These are phyloP conservation scores for Chalara sp. DNA, from an alignment of 2,329 filamentous ascomycete genomes.

Conservation along the genomic window DNA sequence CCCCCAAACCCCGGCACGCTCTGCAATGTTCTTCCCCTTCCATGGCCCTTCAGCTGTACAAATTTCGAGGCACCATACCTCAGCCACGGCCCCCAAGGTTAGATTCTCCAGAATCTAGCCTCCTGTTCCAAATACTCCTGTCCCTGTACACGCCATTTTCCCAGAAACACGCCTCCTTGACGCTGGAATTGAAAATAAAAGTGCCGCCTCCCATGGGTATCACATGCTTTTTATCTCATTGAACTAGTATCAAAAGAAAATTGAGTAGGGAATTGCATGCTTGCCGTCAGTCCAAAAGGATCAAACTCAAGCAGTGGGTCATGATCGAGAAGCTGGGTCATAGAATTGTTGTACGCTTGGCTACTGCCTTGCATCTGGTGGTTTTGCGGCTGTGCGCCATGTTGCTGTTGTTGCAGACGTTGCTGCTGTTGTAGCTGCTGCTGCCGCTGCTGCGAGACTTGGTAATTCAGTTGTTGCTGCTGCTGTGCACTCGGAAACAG, in stretches of 20 bases:
- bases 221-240: constrained; percentile 25
- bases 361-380: constrained; percentile 32
- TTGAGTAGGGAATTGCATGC: constrained; percentile 88
- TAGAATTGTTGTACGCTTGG: constrained; percentile 30
- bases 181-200: too few relatives aligned
- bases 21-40: too few relatives aligned
- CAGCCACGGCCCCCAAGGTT: too few relatives aligned
- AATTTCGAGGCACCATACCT: too few relatives aligned
- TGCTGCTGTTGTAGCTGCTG: constrained; percentile 9
- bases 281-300: constrained; percentile 86
- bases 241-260: constrained; percentile 59
- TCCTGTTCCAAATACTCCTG: too few relatives aligned
- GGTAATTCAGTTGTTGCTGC: constrained; percentile 3
- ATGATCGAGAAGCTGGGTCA: constrained; percentile 49
- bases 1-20: too few relatives aligned
- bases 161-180: too few relatives aligned
- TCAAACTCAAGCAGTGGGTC: constrained; percentile 78
- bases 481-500: constrained; percentile 34
- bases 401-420: constrained; percentile 25
- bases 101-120: too few relatives aligned
- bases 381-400: constrained; percentile 27
- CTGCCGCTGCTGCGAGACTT: background rate
- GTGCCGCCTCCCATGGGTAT: constrained; percentile 20
- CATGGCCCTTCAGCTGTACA: too few relatives aligned
- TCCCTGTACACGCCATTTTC: too few relatives aligned